Base-by-base conservation (phyloP, 192 early-diverging fungal species). In the Podila minutissima region DNA sequence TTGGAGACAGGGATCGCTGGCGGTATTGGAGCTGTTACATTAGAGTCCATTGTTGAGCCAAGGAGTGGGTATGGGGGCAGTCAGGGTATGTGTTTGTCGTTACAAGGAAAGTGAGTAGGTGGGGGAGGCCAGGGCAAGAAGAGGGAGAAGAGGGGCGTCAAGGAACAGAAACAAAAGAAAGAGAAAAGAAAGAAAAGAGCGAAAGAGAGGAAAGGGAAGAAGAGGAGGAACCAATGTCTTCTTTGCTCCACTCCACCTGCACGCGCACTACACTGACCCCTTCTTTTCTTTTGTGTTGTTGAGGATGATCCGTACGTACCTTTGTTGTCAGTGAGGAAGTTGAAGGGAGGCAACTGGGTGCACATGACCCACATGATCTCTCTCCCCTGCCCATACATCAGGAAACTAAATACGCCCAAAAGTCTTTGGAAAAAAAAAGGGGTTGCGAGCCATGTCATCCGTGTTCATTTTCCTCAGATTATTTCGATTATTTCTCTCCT, bases 1-100 rank as follows among this genome's bases (percentile, higher is more conserved):
- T 58, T 19, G 37, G 76, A 72, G 6, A 70, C 64, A 28, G 76
- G 70, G 19, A 68, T 53, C 5, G 69, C 48, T 12, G 66, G 31
- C 10, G 69, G n/a, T 5, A n/a, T 31, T 35, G 51, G 67, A 24
- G 31, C 49, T n/a, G 75, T 67, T 59, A n/a, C 24, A 41, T 68
- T 69, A 26, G 71, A 32, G 55, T 81, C 63, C 77, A 81, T 81
- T 55, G 26, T 57, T 29, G 13, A 13, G 41, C 41, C 37, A 20
- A 63, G 6, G 1, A 15, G 63, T 50, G 24, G 9, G 31, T 26
- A 12, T 7, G 24, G 7, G 31, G 7, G n/a, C 24, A 35, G 26
- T n/a, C 32, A 20, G 19, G 15, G 26, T 20, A 49, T 59, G 20
- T 2, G 38, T 35, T 22, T 24, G 53, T 55, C 53, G 20, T 55